Evolutionary conservation across 805 yeast genomes (phyloP).

Genomic region (Starmerella stellata): DNA sequence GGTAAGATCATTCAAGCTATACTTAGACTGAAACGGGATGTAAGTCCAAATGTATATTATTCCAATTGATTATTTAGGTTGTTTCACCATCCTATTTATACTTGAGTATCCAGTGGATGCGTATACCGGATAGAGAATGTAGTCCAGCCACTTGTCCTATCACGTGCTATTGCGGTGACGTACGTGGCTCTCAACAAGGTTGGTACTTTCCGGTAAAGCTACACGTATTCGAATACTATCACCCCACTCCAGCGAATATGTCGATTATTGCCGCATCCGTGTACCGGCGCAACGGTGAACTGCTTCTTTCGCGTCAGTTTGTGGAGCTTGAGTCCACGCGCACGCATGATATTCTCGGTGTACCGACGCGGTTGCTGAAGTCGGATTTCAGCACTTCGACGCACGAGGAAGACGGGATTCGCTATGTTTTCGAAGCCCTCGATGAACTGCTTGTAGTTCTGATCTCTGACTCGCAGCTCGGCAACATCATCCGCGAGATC

Average conservation of each 20-base stretch:
- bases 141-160: too few relatives aligned
- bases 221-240: background rate
- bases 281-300: slow-evolving; percentile 84
- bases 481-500: slow-evolving; percentile 85
- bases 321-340: slow-evolving; percentile 67
- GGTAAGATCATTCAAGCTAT: too few relatives aligned
- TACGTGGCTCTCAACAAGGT: too few relatives aligned
- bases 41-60: too few relatives aligned
- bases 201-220: background rate
- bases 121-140: too few relatives aligned
- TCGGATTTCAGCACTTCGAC: slow-evolving; percentile 73
- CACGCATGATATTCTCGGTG: slow-evolving; percentile 67
- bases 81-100: too few relatives aligned
- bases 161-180: too few relatives aligned
- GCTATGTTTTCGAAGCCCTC: slow-evolving; percentile 90
- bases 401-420: slow-evolving; percentile 75
- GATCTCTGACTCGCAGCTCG: slow-evolving; percentile 67
- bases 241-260: too few relatives aligned
- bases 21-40: too few relatives aligned
- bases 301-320: slow-evolving; percentile 82
- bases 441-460: slow-evolving; percentile 84
- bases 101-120: too few relatives aligned
- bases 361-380: slow-evolving; percentile 63
- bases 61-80: too few relatives aligned
- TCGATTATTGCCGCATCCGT: slow-evolving; percentile 66